These are phyloP conservation scores for Xylariaceae sp. DNA, from an alignment of 2,329 filamentous ascomycete species.

Conservation along the genomic window DNA sequence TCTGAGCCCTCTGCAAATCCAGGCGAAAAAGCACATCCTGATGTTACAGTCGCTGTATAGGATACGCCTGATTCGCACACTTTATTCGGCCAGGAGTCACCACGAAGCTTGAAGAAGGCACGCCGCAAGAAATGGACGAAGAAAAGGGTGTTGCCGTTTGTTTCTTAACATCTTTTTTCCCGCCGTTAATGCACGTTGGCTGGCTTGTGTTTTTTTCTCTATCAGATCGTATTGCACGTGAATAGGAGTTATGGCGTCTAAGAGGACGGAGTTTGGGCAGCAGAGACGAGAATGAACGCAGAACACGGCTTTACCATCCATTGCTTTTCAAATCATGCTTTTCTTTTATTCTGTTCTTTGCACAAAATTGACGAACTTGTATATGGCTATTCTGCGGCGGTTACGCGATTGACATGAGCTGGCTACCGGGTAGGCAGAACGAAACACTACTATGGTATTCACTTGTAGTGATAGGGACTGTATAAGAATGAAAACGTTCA, in stretches of 20 bases:
- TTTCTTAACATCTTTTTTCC: not conserved
- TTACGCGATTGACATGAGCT: too few relatives aligned
- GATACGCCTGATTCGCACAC: not conserved
- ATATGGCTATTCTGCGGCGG: too few relatives aligned
- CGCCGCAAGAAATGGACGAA: too few relatives aligned
- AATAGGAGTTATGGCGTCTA: slow-evolving; percentile 14
- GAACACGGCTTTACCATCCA: too few relatives aligned
- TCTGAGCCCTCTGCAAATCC: slow-evolving; percentile 17
- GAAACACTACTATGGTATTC: too few relatives aligned
- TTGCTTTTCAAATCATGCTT: too few relatives aligned
- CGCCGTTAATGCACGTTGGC: not conserved
- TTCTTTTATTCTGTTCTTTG: too few relatives aligned
- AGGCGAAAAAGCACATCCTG: slow-evolving; percentile 16
- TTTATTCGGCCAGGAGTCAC: not conserved
- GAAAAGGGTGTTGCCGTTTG: too few relatives aligned
- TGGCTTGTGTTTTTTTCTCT: not conserved
- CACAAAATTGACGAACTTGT: too few relatives aligned
- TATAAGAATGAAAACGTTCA: too few relatives aligned
- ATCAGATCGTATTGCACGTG: not conserved
- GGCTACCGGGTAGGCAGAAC: too few relatives aligned
- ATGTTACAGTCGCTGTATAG: slow-evolving; percentile 22
- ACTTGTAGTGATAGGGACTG: too few relatives aligned
- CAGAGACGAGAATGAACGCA: not conserved
- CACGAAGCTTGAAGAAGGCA: not conserved
- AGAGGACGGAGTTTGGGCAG: not conserved